These are phyloP conservation scores for Yarrowia galli DNA, from an alignment of 1,139 yeast genomes.

Conservation along the genomic window DNA sequence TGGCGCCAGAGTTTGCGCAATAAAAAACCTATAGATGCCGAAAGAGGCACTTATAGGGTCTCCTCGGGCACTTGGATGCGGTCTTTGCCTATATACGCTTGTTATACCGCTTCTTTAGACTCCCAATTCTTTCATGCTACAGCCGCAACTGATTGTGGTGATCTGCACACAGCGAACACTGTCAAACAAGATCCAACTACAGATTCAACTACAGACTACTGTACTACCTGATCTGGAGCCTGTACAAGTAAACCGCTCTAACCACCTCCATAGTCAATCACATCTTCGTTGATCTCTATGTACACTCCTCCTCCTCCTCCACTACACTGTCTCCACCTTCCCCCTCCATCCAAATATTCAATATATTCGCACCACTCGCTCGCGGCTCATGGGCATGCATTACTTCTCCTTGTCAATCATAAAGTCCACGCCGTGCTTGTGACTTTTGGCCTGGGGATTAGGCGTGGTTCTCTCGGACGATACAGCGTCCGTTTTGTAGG, in stretches of 20 bases:
- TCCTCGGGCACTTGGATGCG: not conserved
- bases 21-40: conserved; percentile 12
- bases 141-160: not conserved
- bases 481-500: conserved; percentile 25
- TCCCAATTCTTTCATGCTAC: not conserved
- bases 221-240: no score
- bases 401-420: conserved; percentile 40
- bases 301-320: no score
- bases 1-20: conserved; percentile 10
- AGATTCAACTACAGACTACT: not conserved
- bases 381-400: conserved; percentile 6
- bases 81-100: not conserved
- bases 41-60: conserved; percentile 5
- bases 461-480: conserved; percentile 33
- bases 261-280: no score
- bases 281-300: no score
- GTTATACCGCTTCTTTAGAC: not conserved
- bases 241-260: no score
- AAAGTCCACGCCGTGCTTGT: conserved; percentile 41
- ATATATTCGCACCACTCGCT: conserved; percentile 8
- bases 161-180: not conserved
- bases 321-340: not conserved
- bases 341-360: not conserved
- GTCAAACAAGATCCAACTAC: no score
- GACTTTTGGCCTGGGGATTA: conserved; percentile 38